Evolutionary conservation across 2,329 filamentous ascomycete species (phyloP).

Genomic region (Cordyceps cateniannulata): DNA sequence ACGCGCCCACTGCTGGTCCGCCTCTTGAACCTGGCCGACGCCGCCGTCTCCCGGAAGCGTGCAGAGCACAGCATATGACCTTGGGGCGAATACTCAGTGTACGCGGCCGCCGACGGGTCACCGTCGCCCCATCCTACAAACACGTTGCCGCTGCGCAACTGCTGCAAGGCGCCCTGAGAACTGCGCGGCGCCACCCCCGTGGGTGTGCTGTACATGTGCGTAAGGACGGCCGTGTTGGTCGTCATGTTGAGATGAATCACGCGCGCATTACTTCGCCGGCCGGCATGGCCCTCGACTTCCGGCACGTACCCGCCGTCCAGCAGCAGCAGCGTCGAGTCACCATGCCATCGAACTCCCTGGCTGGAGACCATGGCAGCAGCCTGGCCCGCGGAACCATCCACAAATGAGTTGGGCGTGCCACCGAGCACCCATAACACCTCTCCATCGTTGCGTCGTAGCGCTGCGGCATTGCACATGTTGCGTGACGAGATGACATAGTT

Average conservation of each 20-base stretch:
- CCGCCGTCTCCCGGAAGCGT: slow-evolving; percentile 25
- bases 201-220: slow-evolving; percentile 42
- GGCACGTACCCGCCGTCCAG: slow-evolving; percentile 28
- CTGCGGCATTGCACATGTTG: slow-evolving; percentile 39
- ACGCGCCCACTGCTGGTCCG: slow-evolving; percentile 27
- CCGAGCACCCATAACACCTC: slow-evolving; percentile 43
- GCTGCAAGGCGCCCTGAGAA: slow-evolving; percentile 41
- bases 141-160: slow-evolving; percentile 43
- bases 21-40: neutral
- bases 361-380: slow-evolving; percentile 41
- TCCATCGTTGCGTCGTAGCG: slow-evolving; percentile 29
- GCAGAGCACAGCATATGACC: slow-evolving; percentile 41
- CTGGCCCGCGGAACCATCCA: slow-evolving; percentile 53
- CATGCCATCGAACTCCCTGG: slow-evolving; percentile 30
- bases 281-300: neutral
- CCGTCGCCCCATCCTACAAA: slow-evolving; percentile 50
- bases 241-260: slow-evolving; percentile 38
- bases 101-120: slow-evolving; percentile 23
- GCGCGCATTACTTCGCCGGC: slow-evolving; percentile 31
- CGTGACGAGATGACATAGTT: slow-evolving; percentile 51
- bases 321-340: slow-evolving; percentile 41
- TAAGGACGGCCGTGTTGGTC: slow-evolving; percentile 34
- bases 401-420: slow-evolving; percentile 37
- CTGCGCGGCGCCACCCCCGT: slow-evolving; percentile 34
- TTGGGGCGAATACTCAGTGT: slow-evolving; percentile 37